phyloP scores from a whole-genome alignment of 768 basidiomycete species.

The Dentipellis fragilis region DNA sequence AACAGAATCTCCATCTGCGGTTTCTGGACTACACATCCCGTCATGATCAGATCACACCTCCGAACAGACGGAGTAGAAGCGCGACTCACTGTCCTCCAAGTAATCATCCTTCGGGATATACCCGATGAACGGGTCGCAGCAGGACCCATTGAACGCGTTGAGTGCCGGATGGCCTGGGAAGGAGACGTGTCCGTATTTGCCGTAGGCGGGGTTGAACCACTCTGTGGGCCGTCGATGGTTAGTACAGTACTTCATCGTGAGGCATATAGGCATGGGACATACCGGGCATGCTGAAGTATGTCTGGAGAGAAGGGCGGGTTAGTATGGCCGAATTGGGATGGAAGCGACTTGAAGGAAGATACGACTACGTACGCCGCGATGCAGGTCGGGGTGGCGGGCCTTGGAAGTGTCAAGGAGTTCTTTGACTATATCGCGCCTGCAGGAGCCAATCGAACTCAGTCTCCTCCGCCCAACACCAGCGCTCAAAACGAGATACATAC shows the following conservation, averaged over 20 bases:
- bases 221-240: conserved; percentile 9
- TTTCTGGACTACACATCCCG: conserved; percentile 35
- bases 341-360: not conserved
- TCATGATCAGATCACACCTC: conserved; percentile 23
- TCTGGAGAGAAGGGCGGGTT: not conserved
- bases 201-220: conserved; percentile 46
- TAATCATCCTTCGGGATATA: conserved; percentile 40
- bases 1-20: conserved; percentile 31
- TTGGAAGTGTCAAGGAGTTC: not conserved
- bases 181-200: conserved; percentile 35
- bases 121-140: conserved; percentile 45
- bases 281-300: not conserved
- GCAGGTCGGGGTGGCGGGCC: not conserved
- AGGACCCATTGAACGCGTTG: conserved; percentile 25
- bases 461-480: not conserved
- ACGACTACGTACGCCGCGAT: not conserved
- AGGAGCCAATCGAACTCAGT: not conserved
- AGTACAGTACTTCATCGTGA: not conserved
- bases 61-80: conserved; percentile 21
- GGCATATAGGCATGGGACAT: not conserved
- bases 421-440: not conserved
- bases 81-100: conserved; percentile 34
- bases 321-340: not conserved
- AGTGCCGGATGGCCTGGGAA: conserved; percentile 48
- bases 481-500: conserved; percentile 4